Conservation (phyloP, 1,284 basidiomycete species). For the Cryptococcus amylolentus region DNA sequence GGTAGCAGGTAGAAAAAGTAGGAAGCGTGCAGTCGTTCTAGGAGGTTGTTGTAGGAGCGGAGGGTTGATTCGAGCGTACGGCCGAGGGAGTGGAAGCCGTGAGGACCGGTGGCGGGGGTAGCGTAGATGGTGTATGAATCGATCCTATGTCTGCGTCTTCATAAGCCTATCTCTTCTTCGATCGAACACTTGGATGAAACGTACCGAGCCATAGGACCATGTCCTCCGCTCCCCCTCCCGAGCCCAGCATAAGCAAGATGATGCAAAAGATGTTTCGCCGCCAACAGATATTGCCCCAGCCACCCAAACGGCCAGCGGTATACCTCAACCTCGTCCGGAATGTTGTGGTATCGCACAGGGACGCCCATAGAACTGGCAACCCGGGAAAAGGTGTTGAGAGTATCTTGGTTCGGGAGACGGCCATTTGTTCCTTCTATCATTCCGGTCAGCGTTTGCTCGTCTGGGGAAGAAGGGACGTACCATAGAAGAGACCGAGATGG, state of each 20-base stretch:
- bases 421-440: conserved; percentile 88
- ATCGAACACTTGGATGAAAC: neutral
- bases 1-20: conserved; percentile 92
- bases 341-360: conserved; percentile 72
- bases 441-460: neutral
- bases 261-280: conserved; percentile 30
- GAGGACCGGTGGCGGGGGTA: conserved; percentile 80
- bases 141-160: conserved; percentile 71
- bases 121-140: conserved; percentile 90
- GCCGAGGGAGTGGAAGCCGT: conserved; percentile 91
- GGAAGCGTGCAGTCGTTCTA: conserved; percentile 89
- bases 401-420: conserved; percentile 91
- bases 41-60: conserved; percentile 83
- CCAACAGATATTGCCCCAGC: conserved; percentile 23
- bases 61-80: conserved; percentile 80
- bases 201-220: conserved; percentile 47
- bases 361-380: conserved; percentile 71
- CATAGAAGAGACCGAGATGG: conserved; percentile 85
- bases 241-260: conserved; percentile 43
- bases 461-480: conserved; percentile 51
- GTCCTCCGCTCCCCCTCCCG: conserved; percentile 48
- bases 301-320: neutral
- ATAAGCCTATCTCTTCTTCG: neutral
- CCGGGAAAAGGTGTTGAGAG: conserved; percentile 74
- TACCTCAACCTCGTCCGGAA: conserved; percentile 54